Evolutionary conservation across 768 basidiomycete genomes (phyloP), one percentile per base, ranked within the genome.

Genomic region (Trametes cingulata): DNA sequence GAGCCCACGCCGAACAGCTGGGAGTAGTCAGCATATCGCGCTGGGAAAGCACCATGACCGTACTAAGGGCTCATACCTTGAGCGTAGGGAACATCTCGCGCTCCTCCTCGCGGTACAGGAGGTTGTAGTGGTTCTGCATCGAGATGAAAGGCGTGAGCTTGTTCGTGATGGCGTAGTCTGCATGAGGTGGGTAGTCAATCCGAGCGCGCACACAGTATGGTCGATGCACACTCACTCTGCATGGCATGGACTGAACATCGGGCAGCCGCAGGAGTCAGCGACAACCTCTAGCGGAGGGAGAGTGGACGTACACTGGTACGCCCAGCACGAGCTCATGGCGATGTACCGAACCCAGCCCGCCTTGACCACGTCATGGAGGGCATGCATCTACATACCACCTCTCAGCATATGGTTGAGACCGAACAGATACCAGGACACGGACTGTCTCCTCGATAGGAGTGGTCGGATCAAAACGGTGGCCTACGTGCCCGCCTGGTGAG

Each of bases 21-120:
- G n/a, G 17, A 36, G 22, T n/a, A 37, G 7, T 37, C n/a, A 25
- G 33, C 33, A 43, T 19, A 45, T 10, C 10, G 25, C 6, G 6
- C 3, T 29, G 24, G n/a, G n/a, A n/a, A n/a, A 36, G 46, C 33
- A 42, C 10, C 2, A 48, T 13, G 25, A n/a, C 2, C 19, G 10
- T 14, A n/a, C n/a, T n/a, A 15, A 7, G 29, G 1, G n/a, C 9
- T 20, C 35, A 1, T 14, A 69, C 71, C 65, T 73, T 72, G 12
- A 73, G 63, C 13, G 68, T 68, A 0, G 80, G 79, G 59, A 78
- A 74, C 74, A 75, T 75, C 65, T 74, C 74, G 27, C 75, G 72
- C 66, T 75, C 78, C 63, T 81, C 79, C 65, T 81, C 80, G 54
- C 80, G 72, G 63, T 81, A 81, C 37, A 76, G 53, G n/a, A 77